Evolutionary conservation across 352 stramenopile species (phyloP), one percentile per base, ranked within the genome.

Genomic region (Phytopythium helicoides): DNA sequence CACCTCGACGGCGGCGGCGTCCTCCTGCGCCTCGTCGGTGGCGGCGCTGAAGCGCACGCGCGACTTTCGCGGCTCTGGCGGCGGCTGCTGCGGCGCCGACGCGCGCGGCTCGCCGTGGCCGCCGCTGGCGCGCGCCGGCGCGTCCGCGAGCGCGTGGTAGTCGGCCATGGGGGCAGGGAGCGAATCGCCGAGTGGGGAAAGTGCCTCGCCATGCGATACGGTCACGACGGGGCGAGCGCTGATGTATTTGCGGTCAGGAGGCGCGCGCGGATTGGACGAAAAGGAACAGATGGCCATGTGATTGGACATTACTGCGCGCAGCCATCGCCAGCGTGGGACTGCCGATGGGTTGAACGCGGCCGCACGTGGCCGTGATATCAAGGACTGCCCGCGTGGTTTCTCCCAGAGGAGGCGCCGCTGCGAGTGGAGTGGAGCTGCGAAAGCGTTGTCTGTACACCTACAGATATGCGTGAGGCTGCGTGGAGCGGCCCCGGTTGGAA

Each of bases 101-200:
- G 47, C 18, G 4, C 25, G 42, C 60, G 66, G 51, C 23, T 31
- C 57, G 19, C 54, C 62, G 62, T 71, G 58, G 35, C 54, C 62
- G 19, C 52, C 28, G 31, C 25, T 22, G 45, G 23, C 45, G 28
- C 45, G 22, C 12, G 25, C 46, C 28, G 26, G 31, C 31, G 46
- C 54, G 34, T 71, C 62, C 35, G 58, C 38, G 18, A 71, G 62
- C 37, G 62, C 54, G 62, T 66, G 62, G 55, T 74, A 74, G 54
- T 71, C 58, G 38, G 38, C 39, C 45, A 52, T 52, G 12, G 6
- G 9, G 18, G 0, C 15, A 47, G 19, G 19, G 14, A 15, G 23
- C 11, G 6, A 31, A 0, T 49, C 26, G 3, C 21, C 15, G 16
- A 42, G 2, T 21, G 37, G 40, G 25, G 19, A 0, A 18, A n/a